Evolutionary conservation across 2,329 filamentous ascomycete genomes (phyloP), one percentile per base, ranked within the genome.

Genomic region (Xylariaceae sp.): DNA sequence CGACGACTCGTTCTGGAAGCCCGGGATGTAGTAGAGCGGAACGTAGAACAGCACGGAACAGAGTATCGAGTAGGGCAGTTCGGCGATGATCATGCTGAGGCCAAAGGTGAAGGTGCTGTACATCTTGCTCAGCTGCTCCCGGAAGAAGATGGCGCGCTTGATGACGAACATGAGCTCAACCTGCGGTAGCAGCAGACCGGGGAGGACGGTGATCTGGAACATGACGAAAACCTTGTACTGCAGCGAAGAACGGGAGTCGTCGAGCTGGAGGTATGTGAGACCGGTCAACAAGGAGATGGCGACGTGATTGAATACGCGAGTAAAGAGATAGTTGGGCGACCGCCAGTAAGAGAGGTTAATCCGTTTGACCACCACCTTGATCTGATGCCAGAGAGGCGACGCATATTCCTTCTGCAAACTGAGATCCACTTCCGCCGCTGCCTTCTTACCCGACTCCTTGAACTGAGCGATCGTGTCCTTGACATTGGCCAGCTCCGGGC

Each of bases 141-240:
- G 87, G 78, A 91, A 94, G 74, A 89, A 91, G 60, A 95, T 86
- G 66, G 88, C 79, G 43, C 90, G 83, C 58, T 87, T 85, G 65
- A 91, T 76, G 66, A 91, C 86, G 70, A 88, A 95, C 74, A 91
- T 91, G 41, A 87, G 83, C 70, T 95, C 87, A 51, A 95, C 87
- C 66, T 95, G 89, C 1, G 85, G 84, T 54, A 95, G 83, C 69
- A 95, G 89, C 32, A 95, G 77, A 1, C 88, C 88, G 0, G 90
- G 89, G 30, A 96, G 78, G 27, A 95, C 88, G 0, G 89, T 90
- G 50, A 91, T 83, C 69, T 95, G 89, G 80, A 96, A 96, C 70
- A 94, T 88, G 71, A 92, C 83, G 71, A 96, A 96, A 59, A 96
- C 81, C 57, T 86, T 85, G 75, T 94, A 88, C 71, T 96, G 91